These are phyloP conservation scores for Lyophyllum shimeji DNA, from an alignment of 768 basidiomycete genomes.

Conservation along the genomic window DNA sequence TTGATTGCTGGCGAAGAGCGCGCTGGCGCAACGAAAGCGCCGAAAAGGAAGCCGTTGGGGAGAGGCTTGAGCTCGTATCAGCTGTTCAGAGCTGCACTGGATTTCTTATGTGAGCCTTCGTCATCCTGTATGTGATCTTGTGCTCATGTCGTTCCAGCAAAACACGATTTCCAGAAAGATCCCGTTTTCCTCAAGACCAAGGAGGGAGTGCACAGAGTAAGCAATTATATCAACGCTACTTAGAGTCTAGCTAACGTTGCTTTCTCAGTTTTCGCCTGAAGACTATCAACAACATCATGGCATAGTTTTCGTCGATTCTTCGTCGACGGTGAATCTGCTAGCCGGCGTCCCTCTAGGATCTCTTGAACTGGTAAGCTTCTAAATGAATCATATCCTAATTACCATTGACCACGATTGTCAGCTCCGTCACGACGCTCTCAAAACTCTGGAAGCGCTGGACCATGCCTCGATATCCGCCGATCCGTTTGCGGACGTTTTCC, in stretches of 20 bases:
- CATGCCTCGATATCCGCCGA: slow-evolving; percentile 47
- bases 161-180: slow-evolving; percentile 61
- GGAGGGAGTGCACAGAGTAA: slow-evolving; percentile 56
- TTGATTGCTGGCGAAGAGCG: slow-evolving; percentile 69
- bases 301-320: slow-evolving; percentile 76
- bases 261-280: slow-evolving; percentile 51
- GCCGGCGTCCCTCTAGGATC: slow-evolving; percentile 75
- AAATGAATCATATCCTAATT: not conserved
- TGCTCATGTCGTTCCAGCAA: slow-evolving; percentile 44
- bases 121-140: not conserved
- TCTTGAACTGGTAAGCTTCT: slow-evolving; percentile 65
- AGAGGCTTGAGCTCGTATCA: slow-evolving; percentile 89
- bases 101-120: slow-evolving; percentile 68
- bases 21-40: slow-evolving; percentile 26
- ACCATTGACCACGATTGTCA: slow-evolving; percentile 25
- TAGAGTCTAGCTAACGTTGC: not conserved
- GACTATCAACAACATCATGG: slow-evolving; percentile 52
- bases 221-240: slow-evolving; percentile 11
- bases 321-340: slow-evolving; percentile 75
- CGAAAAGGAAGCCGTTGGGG: slow-evolving; percentile 61
- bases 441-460: slow-evolving; percentile 68
- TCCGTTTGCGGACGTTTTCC: slow-evolving; percentile 69
- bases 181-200: slow-evolving; percentile 59
- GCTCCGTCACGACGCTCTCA: slow-evolving; percentile 75
- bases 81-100: slow-evolving; percentile 80